Evolutionary conservation across 192 early-diverging fungal genomes (phyloP), one percentile per base, ranked within the genome.

Genomic region (Coemansia umbellata): DNA sequence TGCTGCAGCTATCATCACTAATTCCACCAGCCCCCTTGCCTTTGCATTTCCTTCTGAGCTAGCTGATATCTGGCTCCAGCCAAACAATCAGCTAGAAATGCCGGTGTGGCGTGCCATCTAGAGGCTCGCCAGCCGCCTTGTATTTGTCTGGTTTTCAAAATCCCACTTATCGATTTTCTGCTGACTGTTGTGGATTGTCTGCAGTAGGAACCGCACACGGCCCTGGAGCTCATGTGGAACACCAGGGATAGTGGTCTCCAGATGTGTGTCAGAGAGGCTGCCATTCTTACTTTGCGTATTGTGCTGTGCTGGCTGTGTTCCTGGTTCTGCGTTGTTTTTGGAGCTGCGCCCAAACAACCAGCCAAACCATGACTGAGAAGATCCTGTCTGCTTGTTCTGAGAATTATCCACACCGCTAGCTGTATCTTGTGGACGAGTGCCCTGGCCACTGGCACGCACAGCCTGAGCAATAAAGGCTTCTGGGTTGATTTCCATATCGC

Each of bases 141-240:
- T 18, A 37, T 31, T 44, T 8, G 36, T 60, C 19, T 37, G 49
- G 18, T 41, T 74, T 27, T 78, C 78, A 5, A 55, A 36, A n/a
- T 84, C 72, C 66, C 78, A 80, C 14, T 50, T 47, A 44, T 77
- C 81, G 55, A 82, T 76, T 51, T 80, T 82, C 14, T 51, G 32
- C 64, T 86, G 84, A 33, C 74, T 76, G 28, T 71, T 66, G 19
- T 81, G 63, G 48, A 86, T 72, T 41, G 64, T 69, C 37, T 65
- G 63, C 59, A 86, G 69, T 44, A 85, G 55, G 57, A 82, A 85
- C 50, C 78, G 76, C 21, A 80, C 79, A 15, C 84, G 66, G 33
- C 64, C 60, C 27, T 80, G 72, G n/a, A 87, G 74, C 56, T 85
- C 81, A 31, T 63, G 51, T 7, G 87, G 86, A 31, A 82, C 64